Percentiles rank a stretch among this genome's conserved stretches.
These are phyloP conservation scores for Cyberlindnera amylophila DNA, from an alignment of 805 yeast genomes.

Conservation along the genomic window DNA sequence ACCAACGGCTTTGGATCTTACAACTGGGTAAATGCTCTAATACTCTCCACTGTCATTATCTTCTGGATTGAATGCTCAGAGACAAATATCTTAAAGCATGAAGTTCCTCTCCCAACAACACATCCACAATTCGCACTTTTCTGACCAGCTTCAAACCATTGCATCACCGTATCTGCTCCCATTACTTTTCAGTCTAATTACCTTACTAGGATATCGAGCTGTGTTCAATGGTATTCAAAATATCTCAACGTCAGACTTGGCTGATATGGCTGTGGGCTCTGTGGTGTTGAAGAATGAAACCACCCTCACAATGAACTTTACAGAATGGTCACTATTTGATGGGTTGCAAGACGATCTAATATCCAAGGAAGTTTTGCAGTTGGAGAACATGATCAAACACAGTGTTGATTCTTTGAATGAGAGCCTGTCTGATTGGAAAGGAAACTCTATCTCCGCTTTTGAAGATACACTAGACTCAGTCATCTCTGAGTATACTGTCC, in stretches of 20 bases:
- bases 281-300: neutral
- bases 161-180: conserved; percentile 7
- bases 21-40: too few relatives aligned
- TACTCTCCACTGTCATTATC: too few relatives aligned
- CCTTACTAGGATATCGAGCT: conserved; percentile 1
- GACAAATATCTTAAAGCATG: too few relatives aligned
- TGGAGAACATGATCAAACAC: too few relatives aligned
- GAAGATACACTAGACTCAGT: conserved; percentile 1
- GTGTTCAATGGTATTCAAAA: neutral
- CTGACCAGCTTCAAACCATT: conserved; percentile 5
- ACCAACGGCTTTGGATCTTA: too few relatives aligned
- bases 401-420: too few relatives aligned
- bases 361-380: too few relatives aligned
- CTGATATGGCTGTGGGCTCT: neutral
- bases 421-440: neutral
- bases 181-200: neutral
- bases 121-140: conserved; percentile 9
- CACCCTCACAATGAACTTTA: neutral
- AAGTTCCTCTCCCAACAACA: conserved; percentile 11
- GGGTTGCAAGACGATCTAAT: too few relatives aligned
- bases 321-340: neutral
- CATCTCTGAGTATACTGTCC: neutral
- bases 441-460: conserved; percentile 1
- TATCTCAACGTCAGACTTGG: neutral
- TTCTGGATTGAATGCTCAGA: too few relatives aligned